phyloP scores from a whole-genome alignment of 176 grass and related monocot species.

The Musa schizocarpa region DNA sequence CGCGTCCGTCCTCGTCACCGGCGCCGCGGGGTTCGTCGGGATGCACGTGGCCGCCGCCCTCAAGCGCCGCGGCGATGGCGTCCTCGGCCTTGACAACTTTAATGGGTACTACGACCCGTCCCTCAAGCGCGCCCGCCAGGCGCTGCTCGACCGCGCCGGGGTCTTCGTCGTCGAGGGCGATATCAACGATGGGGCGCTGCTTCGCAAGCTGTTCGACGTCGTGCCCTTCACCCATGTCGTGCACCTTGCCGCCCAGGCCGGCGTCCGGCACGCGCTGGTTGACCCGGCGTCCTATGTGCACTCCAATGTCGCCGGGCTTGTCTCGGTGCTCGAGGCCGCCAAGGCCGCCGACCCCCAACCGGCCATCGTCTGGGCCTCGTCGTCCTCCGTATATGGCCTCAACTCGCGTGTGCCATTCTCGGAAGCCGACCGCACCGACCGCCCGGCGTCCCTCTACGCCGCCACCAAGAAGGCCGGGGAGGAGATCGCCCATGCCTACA shows the following conservation, averaged over 20 bases:
- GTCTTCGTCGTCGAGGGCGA: conserved; percentile 16
- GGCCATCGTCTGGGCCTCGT: conserved; percentile 10
- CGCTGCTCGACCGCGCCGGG: conserved; percentile 12
- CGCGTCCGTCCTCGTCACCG: conserved; percentile 8
- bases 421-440: conserved; percentile 11
- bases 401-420: conserved; percentile 8
- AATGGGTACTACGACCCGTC: conserved; percentile 11
- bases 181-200: conserved; percentile 3
- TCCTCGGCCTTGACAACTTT: conserved; percentile 12
- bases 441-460: conserved; percentile 13
- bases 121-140: conserved; percentile 16
- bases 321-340: conserved; percentile 10
- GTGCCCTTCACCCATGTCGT: conserved; percentile 7
- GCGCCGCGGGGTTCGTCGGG: conserved; percentile 14
- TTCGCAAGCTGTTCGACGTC: conserved; percentile 15
- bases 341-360: conserved; percentile 10
- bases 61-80: conserved; percentile 16
- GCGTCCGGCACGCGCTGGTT: conserved; percentile 5
- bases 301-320: conserved; percentile 14
- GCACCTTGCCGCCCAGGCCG: conserved; percentile 13
- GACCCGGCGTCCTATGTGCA: conserved; percentile 5
- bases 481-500: conserved; percentile 18
- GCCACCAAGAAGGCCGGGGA: conserved; percentile 15
- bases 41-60: conserved; percentile 12
- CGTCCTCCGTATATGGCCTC: conserved; percentile 12